Evolutionary conservation across 106 monocot genomes (phyloP).

Genomic region (Dioscorea dumetorum): DNA sequence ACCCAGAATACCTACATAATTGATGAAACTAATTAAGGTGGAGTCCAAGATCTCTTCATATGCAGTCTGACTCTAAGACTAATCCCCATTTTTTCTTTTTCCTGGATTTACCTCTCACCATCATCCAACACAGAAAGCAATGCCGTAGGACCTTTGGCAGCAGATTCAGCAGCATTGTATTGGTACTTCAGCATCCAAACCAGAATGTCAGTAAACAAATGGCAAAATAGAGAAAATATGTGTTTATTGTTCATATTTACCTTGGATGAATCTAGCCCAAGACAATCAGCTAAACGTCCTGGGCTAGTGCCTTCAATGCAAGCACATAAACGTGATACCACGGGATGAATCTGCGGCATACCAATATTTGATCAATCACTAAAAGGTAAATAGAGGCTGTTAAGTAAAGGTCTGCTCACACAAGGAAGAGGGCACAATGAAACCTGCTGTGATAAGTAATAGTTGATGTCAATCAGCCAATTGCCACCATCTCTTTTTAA

Average conservation of each 20-base stretch:
- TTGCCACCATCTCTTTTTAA: slow-evolving; percentile 58
- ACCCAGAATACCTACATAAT: slow-evolving; percentile 57
- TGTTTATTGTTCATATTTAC: slow-evolving; percentile 15
- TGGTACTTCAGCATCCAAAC: slow-evolving; percentile 43
- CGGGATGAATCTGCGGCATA: slow-evolving; percentile 80
- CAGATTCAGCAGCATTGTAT: slow-evolving; percentile 40
- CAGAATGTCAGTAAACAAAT: neutral
- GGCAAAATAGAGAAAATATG: neutral
- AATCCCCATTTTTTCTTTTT: too few relatives aligned
- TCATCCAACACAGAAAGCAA: slow-evolving; percentile 59
- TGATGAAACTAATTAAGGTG: neutral
- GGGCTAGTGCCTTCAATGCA: slow-evolving; percentile 95
- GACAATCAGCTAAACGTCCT: slow-evolving; percentile 84
- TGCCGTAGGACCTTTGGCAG: slow-evolving; percentile 36
- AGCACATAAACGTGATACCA: slow-evolving; percentile 89
- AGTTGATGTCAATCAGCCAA: slow-evolving; percentile 91
- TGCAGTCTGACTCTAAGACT: too few relatives aligned
- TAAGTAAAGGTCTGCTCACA: neutral
- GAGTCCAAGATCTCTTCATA: too few relatives aligned
- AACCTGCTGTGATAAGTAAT: slow-evolving; percentile 97
- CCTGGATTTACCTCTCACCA: slow-evolving; percentile 56
- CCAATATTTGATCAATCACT: neutral
- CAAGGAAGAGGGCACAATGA: too few relatives aligned
- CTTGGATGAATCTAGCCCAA: slow-evolving; percentile 97
- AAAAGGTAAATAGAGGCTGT: neutral